Conservation (phyloP, 495 filamentous ascomycete genomes). For the Hyaloscypha hepaticicola region DNA sequence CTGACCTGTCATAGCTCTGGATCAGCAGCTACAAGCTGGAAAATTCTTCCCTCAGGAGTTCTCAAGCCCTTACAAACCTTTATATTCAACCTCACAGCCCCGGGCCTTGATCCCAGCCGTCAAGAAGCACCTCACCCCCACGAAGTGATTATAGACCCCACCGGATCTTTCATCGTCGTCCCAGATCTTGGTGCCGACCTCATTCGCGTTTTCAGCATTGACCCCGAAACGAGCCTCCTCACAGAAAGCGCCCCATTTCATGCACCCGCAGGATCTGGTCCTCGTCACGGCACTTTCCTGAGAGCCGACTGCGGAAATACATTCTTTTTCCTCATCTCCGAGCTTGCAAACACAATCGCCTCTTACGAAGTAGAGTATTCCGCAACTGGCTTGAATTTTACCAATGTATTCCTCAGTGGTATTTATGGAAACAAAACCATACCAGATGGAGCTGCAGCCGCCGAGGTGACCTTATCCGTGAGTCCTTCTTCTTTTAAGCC, state of each 20-base stretch:
- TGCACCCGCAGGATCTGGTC: slow-evolving; percentile 54
- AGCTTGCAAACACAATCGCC: slow-evolving; percentile 58
- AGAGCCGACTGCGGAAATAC: slow-evolving; percentile 41
- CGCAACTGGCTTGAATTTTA: slow-evolving; percentile 46
- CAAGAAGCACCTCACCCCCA: slow-evolving; percentile 73
- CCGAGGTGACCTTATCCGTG: slow-evolving; percentile 53
- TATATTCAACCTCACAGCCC: slow-evolving; percentile 48
- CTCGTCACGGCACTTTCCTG: slow-evolving; percentile 66
- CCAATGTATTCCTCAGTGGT: slow-evolving; percentile 38
- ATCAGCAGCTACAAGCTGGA: slow-evolving; percentile 25
- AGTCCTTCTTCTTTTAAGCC: slow-evolving; percentile 43
- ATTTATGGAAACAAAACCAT: slow-evolving; percentile 41
- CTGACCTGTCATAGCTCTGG: slow-evolving; percentile 22
- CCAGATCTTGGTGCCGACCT: slow-evolving; percentile 74
- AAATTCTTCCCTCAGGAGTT: slow-evolving; percentile 17
- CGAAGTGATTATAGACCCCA: slow-evolving; percentile 67
- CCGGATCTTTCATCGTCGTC: slow-evolving; percentile 58
- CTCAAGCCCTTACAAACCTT: slow-evolving; percentile 47
- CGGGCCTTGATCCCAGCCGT: slow-evolving; percentile 49
- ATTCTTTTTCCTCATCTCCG: slow-evolving; percentile 62
- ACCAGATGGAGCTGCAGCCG: slow-evolving; percentile 45
- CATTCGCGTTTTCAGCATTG: slow-evolving; percentile 61
- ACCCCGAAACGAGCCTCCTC: slow-evolving; percentile 40
- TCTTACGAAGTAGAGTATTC: slow-evolving; percentile 58
- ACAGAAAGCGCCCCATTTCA: slow-evolving; percentile 36